Evolutionary conservation across 2,329 filamentous ascomycete genomes (phyloP), one percentile per base, ranked within the genome.

Genomic region (Raffaelea deltoideospora): DNA sequence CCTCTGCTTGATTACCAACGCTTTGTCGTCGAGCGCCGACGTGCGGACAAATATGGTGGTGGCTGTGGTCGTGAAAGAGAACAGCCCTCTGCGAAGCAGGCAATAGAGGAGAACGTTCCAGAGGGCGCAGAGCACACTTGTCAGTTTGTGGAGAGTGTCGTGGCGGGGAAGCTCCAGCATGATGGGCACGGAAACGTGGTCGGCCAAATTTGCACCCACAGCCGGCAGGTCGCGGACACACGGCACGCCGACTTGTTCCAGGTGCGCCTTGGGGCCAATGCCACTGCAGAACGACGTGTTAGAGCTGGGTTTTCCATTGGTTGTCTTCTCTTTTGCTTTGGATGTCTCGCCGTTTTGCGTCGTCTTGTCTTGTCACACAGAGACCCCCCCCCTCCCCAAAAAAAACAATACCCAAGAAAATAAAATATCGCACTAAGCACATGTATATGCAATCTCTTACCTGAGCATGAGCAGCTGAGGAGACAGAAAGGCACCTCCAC

Each of bases 391-490:
- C n/a, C n/a, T n/a, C n/a, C n/a, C n/a, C n/a, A n/a, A n/a, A n/a
- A n/a, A n/a, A n/a, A n/a, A n/a, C n/a, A n/a, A n/a, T n/a, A n/a
- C n/a, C n/a, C n/a, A n/a, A n/a, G n/a, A n/a, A n/a, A n/a, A n/a
- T n/a, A n/a, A n/a, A n/a, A n/a, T n/a, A n/a, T n/a, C n/a, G n/a
- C n/a, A n/a, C n/a, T n/a, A n/a, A n/a, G n/a, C n/a, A n/a, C n/a
- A n/a, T n/a, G n/a, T n/a, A n/a, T n/a, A n/a, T n/a, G n/a, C n/a
- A n/a, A n/a, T n/a, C n/a, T n/a, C n/a, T n/a, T n/a, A 43, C 43
- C 43, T 48, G 17, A 54, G 41, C 41, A 53, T 44, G 1, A 58
- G 45, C 11, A 57, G 32, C 35, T 57, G 53, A 0, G 54, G 52
- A 0, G 49, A 48, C 15, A 49, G 49, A 5, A 51, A 33, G 3